phyloP scores from a whole-genome alignment of 169 alveolate species.

The Cryptosporidium xiaoi region DNA sequence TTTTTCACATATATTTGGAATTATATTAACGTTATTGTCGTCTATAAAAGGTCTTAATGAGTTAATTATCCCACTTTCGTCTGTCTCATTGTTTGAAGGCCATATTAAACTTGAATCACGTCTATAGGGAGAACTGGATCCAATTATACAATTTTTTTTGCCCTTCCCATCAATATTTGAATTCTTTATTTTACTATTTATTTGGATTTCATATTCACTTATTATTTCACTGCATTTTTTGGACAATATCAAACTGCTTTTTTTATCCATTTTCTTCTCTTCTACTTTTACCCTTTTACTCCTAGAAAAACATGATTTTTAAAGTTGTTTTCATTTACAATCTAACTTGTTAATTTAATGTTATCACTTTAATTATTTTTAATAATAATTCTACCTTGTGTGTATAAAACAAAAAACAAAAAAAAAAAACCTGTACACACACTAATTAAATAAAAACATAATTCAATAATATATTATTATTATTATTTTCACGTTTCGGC shows the following conservation, averaged over 20 bases:
- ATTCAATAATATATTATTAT: not conserved
- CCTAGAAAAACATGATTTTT: not conserved
- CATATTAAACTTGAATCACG: conserved; percentile 52
- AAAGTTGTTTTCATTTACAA: not conserved
- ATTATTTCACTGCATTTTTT: conserved; percentile 48
- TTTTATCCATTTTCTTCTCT: too few relatives aligned
- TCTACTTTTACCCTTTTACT: not conserved
- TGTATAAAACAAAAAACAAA: not conserved
- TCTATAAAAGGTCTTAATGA: not conserved
- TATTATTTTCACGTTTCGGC: not conserved
- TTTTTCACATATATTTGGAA: conserved; percentile 41
- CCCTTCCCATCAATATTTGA: not conserved
- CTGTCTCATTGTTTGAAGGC: not conserved
- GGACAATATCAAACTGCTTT: not conserved
- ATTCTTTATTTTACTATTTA: conserved; percentile 1
- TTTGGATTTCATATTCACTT: conserved; percentile 21
- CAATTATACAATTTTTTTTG: conserved; percentile 12
- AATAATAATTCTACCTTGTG: not conserved
- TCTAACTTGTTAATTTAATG: not conserved
- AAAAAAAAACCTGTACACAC: too few relatives aligned
- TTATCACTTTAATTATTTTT: not conserved
- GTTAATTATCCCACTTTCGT: not conserved
- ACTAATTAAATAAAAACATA: not conserved
- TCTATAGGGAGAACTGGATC: conserved; percentile 27
- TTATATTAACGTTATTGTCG: not conserved